Base-by-base conservation (phyloP, 192 early-diverging fungal genomes). In the Coemansia sp. region DNA sequence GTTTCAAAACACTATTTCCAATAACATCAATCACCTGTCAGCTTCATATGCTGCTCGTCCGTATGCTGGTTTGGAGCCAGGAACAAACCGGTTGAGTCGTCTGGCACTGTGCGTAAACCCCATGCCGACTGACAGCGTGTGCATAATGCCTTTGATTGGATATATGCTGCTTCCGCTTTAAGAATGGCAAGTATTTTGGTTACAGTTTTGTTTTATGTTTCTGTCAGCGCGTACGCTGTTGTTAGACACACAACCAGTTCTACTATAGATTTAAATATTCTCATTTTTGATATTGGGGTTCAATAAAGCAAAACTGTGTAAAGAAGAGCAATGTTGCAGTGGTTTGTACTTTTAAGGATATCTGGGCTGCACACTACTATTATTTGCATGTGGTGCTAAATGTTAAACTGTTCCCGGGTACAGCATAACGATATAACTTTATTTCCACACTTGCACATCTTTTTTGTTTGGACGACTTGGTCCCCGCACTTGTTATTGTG, bases 131-230 rank as follows among this genome's bases (percentile, higher is more conserved):
- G 74, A 59, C 27, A 75, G 57, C 12, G 61, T 65, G 52, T 75
- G 68, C 55, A 75, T 39, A 49, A 75, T n/a, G 47, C 71, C 74
- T 51, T 71, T 68, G 12, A 76, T 53, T 32, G 74, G 74, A 35
- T 76, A 77, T 16, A 71, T 52, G 65, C 74, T 71, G 4, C 65
- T 77, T 13, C 69, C 65, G 23, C 69, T 35, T 77, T 66, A 18
- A 77, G 50, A 45, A 71, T 61, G 6, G 54, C 55, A 23, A 71
- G 65, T 14, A 71, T 51, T 22, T 71, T 64, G 2, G 68, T 71
- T 22, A 77, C 61, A 0, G 59, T 60, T 43, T 71, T 54, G 41
- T 76, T 68, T n/a, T 76, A 64, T 35, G 66, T 67, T 41, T 61
- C 54, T 2, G 61, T 67, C 35, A 76, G 48, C 8, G 64, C 68